Base-by-base conservation (phyloP, 2,329 filamentous ascomycete species). In the Xylaria sp. region DNA sequence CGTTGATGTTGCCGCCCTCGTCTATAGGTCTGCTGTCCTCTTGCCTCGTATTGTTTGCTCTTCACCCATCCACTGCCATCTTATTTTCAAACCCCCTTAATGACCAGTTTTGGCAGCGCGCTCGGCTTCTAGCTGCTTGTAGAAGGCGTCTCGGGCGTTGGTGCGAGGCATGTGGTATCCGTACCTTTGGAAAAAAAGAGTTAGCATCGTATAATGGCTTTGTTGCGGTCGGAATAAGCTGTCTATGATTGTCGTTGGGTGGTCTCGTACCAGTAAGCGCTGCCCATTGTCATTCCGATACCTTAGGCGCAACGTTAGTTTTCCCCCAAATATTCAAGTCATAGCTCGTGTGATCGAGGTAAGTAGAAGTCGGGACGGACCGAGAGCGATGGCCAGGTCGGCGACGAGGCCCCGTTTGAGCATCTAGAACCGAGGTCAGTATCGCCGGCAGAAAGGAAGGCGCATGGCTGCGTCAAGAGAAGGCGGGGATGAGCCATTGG, bases 151-250 rank as follows among this genome's bases (percentile, higher is more conserved):
- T 78, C 88, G 87, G 72, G 83, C 83, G 77, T 84, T 79, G 77
- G 86, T 88, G 80, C 87, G 86, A 74, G 87, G 88, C 77, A 89
- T 81, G 82, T 90, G 88, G 83, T 79, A 90, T 79, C 88, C 87
- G 84, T 89, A 87, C 87, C 87, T 89, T 73, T 72, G 66, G 12
- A 41, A 57, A 31, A 23, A 23, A 18, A 36, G 57, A 28, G 66
- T 75, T 70, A 74, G 72, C 54, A 64, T 67, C 10, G 18, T 18
- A 43, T 23, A 10, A 55, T 64, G 12, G 3, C 3, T 20, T 43
- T 23, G 59, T 64, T 48, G 36, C 23, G 15, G 51, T 52, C 15
- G 36, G 1, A 43, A 7, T 56, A 52, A 13, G 67, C 20, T 33
- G 48, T 15, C 52, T 18, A 36, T 33, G 8, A 36, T 57, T 33